Evolutionary conservation across 176 grass and related monocot genomes (phyloP).

Genomic region (Aegilops bicornis): DNA sequence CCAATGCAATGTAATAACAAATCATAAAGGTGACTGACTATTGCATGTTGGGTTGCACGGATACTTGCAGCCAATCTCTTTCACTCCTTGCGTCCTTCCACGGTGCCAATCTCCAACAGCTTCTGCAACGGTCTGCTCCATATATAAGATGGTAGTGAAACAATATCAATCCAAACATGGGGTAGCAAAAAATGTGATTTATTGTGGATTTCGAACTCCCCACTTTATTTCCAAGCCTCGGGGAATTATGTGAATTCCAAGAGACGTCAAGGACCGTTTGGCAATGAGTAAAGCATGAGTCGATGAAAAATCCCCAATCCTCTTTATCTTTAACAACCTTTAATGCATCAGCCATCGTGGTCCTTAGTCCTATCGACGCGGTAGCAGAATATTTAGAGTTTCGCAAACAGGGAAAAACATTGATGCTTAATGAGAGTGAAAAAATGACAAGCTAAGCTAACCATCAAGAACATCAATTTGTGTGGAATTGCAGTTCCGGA

Average conservation of each 20-base stretch:
- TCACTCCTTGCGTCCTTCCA: neutral
- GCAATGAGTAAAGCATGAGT: slow-evolving; percentile 68
- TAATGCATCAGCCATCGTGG: slow-evolving; percentile 34
- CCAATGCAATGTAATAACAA: neutral
- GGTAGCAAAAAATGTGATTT: neutral
- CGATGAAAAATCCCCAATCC: slow-evolving; percentile 51
- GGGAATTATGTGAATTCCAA: slow-evolving; percentile 40
- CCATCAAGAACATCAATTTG: slow-evolving; percentile 53
- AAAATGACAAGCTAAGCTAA: neutral
- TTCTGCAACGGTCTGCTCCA: neutral
- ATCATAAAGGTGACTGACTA: neutral
- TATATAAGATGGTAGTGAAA: neutral
- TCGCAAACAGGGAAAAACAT: neutral
- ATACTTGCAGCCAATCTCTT: neutral
- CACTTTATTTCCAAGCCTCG: slow-evolving; percentile 43
- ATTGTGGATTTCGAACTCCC: neutral
- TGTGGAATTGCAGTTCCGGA: slow-evolving; percentile 32
- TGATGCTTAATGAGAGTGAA: neutral
- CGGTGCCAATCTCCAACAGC: neutral
- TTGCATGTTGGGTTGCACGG: neutral
- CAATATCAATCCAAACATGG: neutral
- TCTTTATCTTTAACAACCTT: slow-evolving; percentile 27
- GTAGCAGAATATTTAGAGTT: neutral
- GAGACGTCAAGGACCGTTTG: slow-evolving; percentile 38
- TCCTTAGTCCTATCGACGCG: slow-evolving; percentile 34